A percentile compares a stretch with the other conserved stretches of the same genome.
Conservation (phyloP, 805 yeast genomes). For the Candida ponderosae region DNA sequence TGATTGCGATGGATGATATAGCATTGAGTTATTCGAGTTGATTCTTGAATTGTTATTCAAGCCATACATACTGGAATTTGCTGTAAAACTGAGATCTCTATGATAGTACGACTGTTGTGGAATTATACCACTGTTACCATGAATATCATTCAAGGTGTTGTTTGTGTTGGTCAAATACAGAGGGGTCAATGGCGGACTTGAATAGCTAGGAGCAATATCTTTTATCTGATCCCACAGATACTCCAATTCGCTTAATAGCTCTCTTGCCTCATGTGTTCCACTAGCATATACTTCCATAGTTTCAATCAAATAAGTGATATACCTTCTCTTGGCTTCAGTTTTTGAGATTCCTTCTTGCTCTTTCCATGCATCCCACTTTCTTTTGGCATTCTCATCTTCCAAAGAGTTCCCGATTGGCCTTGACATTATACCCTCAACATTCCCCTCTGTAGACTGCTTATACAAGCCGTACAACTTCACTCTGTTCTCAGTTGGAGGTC, state of each 20-base stretch:
- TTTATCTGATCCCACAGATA: constrained; percentile 68
- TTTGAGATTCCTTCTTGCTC: constrained; percentile 57
- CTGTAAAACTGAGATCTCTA: not conserved
- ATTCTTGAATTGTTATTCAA: not conserved
- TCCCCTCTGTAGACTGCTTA: constrained; percentile 87
- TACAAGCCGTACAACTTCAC: constrained; percentile 71
- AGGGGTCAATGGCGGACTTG: constrained; percentile 8
- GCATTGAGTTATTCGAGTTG: not conserved
- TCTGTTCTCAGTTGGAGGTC: constrained; percentile 69
- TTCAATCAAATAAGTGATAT: constrained; percentile 59
- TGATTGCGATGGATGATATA: not conserved
- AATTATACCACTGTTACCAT: constrained; percentile 3
- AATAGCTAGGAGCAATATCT: constrained; percentile 25
- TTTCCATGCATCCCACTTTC: constrained; percentile 86
- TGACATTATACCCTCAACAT: constrained; percentile 60
- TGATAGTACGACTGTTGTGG: constrained; percentile 4
- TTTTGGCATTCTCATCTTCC: constrained; percentile 60
- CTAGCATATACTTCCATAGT: constrained; percentile 67
- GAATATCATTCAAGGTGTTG: not conserved
- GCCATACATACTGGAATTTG: not conserved
- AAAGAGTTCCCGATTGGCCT: constrained; percentile 53
- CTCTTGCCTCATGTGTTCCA: constrained; percentile 59
- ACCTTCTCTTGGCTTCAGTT: constrained; percentile 67
- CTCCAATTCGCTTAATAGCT: constrained; percentile 60
- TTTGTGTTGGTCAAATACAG: not conserved